These are phyloP conservation scores for Hygrophorus russula DNA, from an alignment of 768 basidiomycete genomes.

Conservation along the genomic window DNA sequence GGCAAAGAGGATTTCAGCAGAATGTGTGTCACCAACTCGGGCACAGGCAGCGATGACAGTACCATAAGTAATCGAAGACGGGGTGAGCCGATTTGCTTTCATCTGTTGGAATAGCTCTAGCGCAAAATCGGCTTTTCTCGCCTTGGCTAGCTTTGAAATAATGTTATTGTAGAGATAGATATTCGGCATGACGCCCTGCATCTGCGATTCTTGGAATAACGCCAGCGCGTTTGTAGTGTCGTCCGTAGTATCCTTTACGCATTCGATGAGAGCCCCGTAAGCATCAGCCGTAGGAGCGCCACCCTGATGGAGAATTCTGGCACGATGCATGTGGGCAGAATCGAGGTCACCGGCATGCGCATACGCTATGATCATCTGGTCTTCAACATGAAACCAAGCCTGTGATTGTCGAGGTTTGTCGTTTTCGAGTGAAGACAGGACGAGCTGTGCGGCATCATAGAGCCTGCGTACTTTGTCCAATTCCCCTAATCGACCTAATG, in stretches of 20 bases:
- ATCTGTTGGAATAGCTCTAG: constrained; percentile 82
- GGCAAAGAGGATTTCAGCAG: constrained; percentile 72
- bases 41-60: constrained; percentile 91
- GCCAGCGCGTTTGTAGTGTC: constrained; percentile 81
- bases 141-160: constrained; percentile 91
- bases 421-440: constrained; percentile 35
- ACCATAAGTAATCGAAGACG: constrained; percentile 88
- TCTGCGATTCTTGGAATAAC: constrained; percentile 70
- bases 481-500: constrained; percentile 52
- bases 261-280: constrained; percentile 82
- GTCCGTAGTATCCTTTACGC: constrained; percentile 90
- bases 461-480: constrained; percentile 49
- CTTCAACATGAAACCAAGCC: constrained; percentile 77
- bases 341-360: constrained; percentile 76
- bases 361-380: constrained; percentile 79
- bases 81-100: constrained; percentile 50
- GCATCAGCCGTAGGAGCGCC: constrained; percentile 78
- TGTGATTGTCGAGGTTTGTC: constrained; percentile 34
- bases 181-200: constrained; percentile 62
- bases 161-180: constrained; percentile 94
- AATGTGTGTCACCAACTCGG: constrained; percentile 76
- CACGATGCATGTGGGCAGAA: constrained; percentile 70
- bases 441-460: constrained; percentile 57
- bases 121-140: constrained; percentile 85
- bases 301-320: constrained; percentile 66